A percentile compares a stretch with the other conserved stretches of the same genome.
phyloP scores from a whole-genome alignment of 768 basidiomycete genomes.

The Rhizopogon vulgaris region DNA sequence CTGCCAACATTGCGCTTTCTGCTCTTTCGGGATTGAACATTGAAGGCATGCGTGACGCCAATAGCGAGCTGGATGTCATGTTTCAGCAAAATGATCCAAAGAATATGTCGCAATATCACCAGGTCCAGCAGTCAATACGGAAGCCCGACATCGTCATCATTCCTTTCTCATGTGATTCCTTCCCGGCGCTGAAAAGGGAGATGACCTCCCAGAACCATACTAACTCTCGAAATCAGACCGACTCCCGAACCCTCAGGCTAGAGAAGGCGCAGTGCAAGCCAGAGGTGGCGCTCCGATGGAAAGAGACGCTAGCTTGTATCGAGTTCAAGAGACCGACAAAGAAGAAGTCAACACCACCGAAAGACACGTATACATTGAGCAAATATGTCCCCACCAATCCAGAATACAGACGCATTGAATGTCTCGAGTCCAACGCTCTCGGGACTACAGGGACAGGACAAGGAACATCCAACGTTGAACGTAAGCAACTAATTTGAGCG shows the following conservation, averaged over 20 bases:
- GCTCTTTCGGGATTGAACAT: background rate
- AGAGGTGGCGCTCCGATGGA: background rate
- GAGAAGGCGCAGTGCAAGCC: background rate
- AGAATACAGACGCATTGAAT: background rate
- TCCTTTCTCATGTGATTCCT: background rate
- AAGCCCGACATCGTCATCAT: constrained; percentile 1
- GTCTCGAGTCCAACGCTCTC: too few species aligned
- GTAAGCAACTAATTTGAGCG: too few species aligned
- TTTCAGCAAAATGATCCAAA: background rate
- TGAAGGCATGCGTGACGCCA: background rate
- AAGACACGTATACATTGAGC: background rate
- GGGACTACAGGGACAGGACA: too few species aligned
- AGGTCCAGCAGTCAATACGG: background rate
- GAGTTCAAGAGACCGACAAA: background rate
- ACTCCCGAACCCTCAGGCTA: background rate
- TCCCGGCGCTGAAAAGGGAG: background rate
- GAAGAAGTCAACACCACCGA: too few species aligned
- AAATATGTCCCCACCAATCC: background rate
- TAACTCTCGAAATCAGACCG: too few species aligned
- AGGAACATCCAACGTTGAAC: too few species aligned
- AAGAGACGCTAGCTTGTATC: background rate
- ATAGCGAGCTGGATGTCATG: background rate
- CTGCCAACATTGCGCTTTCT: background rate
- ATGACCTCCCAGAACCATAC: too few species aligned
- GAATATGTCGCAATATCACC: background rate